phyloP scores from a whole-genome alignment of 139 green algal genomes.

The Ettlia oleoabundans region DNA sequence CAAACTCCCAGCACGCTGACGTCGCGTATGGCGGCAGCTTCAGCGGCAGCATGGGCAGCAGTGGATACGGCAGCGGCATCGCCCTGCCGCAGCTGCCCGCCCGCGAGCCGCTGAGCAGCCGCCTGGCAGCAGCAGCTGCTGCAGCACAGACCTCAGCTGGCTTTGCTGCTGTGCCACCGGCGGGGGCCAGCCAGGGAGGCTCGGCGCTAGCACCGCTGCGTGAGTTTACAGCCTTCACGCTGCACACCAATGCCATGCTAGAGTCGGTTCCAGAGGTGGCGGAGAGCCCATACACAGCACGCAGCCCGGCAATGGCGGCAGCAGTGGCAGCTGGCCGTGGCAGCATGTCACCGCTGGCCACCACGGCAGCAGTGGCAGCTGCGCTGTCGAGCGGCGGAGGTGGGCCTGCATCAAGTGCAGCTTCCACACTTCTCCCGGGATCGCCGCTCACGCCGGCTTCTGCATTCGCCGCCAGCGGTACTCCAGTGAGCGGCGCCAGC shows the following conservation, averaged over 20 bases:
- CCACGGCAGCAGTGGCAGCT: background rate
- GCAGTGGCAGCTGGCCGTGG: too few species aligned
- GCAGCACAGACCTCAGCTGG: background rate
- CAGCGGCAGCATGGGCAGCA: conserved; percentile 12
- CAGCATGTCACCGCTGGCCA: too few species aligned
- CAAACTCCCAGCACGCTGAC: background rate
- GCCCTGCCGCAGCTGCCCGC: conserved; percentile 1
- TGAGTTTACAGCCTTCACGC: background rate
- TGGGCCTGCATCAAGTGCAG: conserved; percentile 19
- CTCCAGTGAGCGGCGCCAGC: background rate
- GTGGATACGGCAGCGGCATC: background rate
- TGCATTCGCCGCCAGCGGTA: background rate
- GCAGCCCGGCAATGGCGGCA: conserved; percentile 1
- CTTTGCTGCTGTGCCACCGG: background rate
- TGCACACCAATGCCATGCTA: conserved; percentile 7
- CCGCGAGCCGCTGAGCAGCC: background rate
- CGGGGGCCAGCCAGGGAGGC: background rate
- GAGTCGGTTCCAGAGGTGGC: conserved; percentile 14
- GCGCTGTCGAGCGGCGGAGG: background rate
- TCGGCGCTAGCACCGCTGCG: conserved; percentile 5
- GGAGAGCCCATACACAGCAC: conserved; percentile 24
- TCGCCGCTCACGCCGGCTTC: conserved; percentile 34
- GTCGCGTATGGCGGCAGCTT: conserved; percentile 7
- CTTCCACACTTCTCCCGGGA: conserved; percentile 12
- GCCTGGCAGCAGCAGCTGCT: background rate